These are phyloP conservation scores for Vitis rotundifolia DNA, from an alignment of 164 flowering plant species.

Conservation along the genomic window DNA sequence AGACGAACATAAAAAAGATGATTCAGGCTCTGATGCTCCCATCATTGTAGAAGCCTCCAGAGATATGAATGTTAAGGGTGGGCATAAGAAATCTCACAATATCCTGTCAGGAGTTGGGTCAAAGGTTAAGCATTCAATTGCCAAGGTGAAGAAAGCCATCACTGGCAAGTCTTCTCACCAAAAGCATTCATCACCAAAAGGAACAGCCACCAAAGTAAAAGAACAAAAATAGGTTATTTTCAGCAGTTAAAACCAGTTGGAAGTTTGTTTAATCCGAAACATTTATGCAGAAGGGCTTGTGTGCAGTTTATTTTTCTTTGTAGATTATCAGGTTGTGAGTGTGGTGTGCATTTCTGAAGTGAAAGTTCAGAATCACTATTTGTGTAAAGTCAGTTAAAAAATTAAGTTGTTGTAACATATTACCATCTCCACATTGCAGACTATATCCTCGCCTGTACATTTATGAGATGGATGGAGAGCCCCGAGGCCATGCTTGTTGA, in stretches of 20 bases:
- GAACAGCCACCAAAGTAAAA: slow-evolving; percentile 42
- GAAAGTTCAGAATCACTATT: neutral
- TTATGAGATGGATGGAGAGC: no score
- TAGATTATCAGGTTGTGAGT: neutral
- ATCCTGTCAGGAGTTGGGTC: slow-evolving; percentile 84
- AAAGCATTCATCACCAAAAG: slow-evolving; percentile 31
- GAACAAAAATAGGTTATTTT: neutral
- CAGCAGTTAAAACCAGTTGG: neutral
- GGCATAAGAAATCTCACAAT: slow-evolving; percentile 68
- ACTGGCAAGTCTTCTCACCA: slow-evolving; percentile 66
- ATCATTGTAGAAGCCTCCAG: slow-evolving; percentile 60
- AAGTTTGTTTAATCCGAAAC: no score
- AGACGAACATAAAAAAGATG: slow-evolving; percentile 36
- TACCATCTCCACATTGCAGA: neutral
- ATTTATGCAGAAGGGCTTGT: neutral
- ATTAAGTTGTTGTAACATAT: neutral
- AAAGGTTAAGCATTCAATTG: slow-evolving; percentile 85
- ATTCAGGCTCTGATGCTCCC: slow-evolving; percentile 46
- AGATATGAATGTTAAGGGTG: slow-evolving; percentile 48
- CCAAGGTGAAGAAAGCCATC: slow-evolving; percentile 87
- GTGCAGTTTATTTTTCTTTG: neutral
- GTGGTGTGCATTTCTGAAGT: neutral
- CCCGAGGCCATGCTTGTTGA: no score
- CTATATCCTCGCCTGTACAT: no score
- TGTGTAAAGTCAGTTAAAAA: slow-evolving; percentile 3